Base-by-base conservation (phyloP, 306 rosid genomes). In the Ormosia emarginata region DNA sequence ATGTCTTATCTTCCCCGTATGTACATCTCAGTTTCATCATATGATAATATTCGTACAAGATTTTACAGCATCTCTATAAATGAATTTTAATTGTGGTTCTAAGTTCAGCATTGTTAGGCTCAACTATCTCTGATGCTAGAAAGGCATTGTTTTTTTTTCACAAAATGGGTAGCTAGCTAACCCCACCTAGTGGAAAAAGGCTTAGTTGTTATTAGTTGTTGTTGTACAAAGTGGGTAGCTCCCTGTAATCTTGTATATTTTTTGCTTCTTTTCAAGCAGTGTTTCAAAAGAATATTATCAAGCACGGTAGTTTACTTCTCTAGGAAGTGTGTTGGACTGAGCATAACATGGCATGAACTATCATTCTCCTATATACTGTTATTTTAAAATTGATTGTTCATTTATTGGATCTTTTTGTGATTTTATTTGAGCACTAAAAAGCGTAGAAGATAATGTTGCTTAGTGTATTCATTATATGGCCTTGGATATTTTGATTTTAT, bases 1-100 rank as follows among this genome's bases (percentile, higher is more conserved):
- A 93, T 74, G 80, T 93, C 80, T 49, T 83, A 81, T 88, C 91
- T 71, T 95, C 98, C 73, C 98, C 98, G 99, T 93, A 90, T 15
- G 97, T 78, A 37, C 81, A 65, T 81, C 76, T 82, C 78, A 63
- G 37, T 82, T 58, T 43, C 80, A 24, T 24, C 24, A 77, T 36
- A 12, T 43, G 61, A 67, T 59, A 79, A 47, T 66, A 18, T 72
- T 58, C 64, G 75, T 52, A 43, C n/a, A 53, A 44, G 40, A 69
- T 80, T 14, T 53, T 80, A 37, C 66, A 53, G 79, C 78, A 78
- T 79, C 46, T 81, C 63, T 24, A 74, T n/a, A 33, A 18, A 24
- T 59, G 72, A 41, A 36, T 37, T 71, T 77, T 70, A 71, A 11
- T 15, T 36, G 18, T 11, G 46, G 58, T 58, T 77, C 55, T 55